phyloP scores from a whole-genome alignment of 192 early-diverging fungal genomes.

The Coemansia sp. region DNA sequence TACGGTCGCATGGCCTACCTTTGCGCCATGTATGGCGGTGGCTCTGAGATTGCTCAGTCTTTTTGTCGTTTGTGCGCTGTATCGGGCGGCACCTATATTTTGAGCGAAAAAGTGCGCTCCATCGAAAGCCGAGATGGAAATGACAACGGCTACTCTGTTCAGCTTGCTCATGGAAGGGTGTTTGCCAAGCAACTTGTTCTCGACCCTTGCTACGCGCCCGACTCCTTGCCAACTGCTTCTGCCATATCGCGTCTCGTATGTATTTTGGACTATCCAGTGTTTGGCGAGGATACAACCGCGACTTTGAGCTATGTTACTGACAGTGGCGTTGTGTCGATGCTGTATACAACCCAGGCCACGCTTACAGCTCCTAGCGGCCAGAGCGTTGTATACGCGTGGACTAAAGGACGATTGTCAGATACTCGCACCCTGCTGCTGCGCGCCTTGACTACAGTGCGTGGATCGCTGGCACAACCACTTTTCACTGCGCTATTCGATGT shows the following conservation, averaged over 20 bases:
- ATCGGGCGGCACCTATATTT: slow-evolving; percentile 87
- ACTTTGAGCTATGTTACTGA: slow-evolving; percentile 19
- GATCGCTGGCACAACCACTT: slow-evolving; percentile 5
- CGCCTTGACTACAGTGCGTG: slow-evolving; percentile 13
- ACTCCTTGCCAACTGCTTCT: slow-evolving; percentile 29
- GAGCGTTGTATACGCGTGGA: slow-evolving; percentile 31
- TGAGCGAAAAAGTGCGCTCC: slow-evolving; percentile 59
- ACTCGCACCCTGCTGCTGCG: slow-evolving; percentile 7
- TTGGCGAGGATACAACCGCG: slow-evolving; percentile 38
- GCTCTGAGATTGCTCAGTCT: slow-evolving; percentile 86
- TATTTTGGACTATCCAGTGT: slow-evolving; percentile 49
- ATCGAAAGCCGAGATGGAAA: slow-evolving; percentile 40
- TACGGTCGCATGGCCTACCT: slow-evolving; percentile 85
- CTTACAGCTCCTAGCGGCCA: slow-evolving; percentile 34
- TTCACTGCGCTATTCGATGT: slow-evolving; percentile 22
- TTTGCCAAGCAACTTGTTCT: slow-evolving; percentile 56
- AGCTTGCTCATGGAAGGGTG: slow-evolving; percentile 44
- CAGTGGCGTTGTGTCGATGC: slow-evolving; percentile 20
- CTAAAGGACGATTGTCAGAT: slow-evolving; percentile 9
- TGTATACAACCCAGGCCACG: slow-evolving; percentile 39
- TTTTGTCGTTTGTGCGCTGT: slow-evolving; percentile 92
- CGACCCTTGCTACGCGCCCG: slow-evolving; percentile 59
- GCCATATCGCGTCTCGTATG: slow-evolving; percentile 52
- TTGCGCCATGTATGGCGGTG: slow-evolving; percentile 83
- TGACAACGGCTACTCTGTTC: background rate